These are phyloP conservation scores for Aciculoconidium aculeatum DNA, from an alignment of 805 yeast species.

Conservation along the genomic window DNA sequence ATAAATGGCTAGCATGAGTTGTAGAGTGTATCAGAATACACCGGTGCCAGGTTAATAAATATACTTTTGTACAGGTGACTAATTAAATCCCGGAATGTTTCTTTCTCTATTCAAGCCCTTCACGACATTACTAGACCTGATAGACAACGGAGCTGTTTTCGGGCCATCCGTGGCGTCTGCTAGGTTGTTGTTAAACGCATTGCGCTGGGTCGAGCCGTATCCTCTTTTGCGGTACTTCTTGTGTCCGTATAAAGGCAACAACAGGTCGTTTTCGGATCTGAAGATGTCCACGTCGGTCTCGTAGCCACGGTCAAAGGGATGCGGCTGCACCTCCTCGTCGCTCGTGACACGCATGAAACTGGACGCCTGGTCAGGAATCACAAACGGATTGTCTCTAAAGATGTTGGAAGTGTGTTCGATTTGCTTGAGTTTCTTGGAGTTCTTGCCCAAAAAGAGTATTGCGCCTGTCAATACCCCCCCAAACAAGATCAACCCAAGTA, in stretches of 20 bases:
- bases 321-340: conserved; percentile 18
- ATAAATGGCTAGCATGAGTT: too few species aligned
- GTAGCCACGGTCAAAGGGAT: conserved; percentile 29
- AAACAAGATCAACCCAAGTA: conserved; percentile 50
- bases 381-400: conserved; percentile 3
- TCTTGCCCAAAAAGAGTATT: conserved; percentile 8
- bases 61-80: too few species aligned
- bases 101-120: conserved; percentile 21
- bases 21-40: too few species aligned
- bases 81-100: conserved; percentile 14
- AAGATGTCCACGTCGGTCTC: conserved; percentile 38
- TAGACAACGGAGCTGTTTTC: conserved; percentile 19
- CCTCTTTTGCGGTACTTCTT: conserved; percentile 12
- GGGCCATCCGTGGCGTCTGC: conserved; percentile 1
- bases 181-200: neutral
- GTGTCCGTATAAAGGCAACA: conserved; percentile 20
- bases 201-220: conserved; percentile 14
- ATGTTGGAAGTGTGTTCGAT: neutral
- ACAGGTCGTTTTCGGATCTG: conserved; percentile 24
- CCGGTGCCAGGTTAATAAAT: too few species aligned
- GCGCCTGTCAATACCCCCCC: conserved; percentile 12
- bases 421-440: conserved; percentile 4
- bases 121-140: conserved; percentile 15
- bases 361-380: conserved; percentile 15
- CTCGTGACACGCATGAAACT: conserved; percentile 36